phyloP scores from a whole-genome alignment of 805 yeast species.

The Yarrowia keelungensis region DNA sequence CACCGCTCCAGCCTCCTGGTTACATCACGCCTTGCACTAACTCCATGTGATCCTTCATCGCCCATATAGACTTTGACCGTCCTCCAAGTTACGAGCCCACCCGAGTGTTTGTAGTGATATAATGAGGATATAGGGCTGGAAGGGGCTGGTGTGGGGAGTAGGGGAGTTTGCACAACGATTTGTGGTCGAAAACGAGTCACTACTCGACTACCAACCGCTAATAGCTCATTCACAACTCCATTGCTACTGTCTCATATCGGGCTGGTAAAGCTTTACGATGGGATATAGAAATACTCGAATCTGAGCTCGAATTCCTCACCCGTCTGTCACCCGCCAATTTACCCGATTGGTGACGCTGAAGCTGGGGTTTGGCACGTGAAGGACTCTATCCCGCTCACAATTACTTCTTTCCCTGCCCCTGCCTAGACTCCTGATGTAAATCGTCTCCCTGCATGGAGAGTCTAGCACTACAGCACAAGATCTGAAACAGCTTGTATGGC shows the following conservation, averaged over 20 bases:
- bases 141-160: too few relatives aligned
- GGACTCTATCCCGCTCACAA: not conserved
- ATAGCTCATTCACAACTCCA: not conserved
- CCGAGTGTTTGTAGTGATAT: conserved; percentile 4
- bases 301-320: too few relatives aligned
- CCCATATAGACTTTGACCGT: not conserved
- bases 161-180: too few relatives aligned
- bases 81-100: not conserved
- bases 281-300: too few relatives aligned
- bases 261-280: conserved; percentile 10
- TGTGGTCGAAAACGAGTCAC: too few relatives aligned
- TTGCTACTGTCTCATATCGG: conserved; percentile 29
- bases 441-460: conserved; percentile 25
- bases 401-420: conserved; percentile 17
- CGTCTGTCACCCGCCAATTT: not conserved
- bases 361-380: conserved; percentile 11
- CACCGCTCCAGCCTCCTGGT: not conserved
- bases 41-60: conserved; percentile 24
- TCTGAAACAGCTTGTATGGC: too few relatives aligned
- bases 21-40: conserved; percentile 14
- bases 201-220: too few relatives aligned
- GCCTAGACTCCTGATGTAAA: conserved; percentile 21
- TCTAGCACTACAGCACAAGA: too few relatives aligned
- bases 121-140: not conserved
- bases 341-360: not conserved